Percentiles rank a stretch among this genome's conserved stretches.
Conservation (phyloP, 495 filamentous ascomycete species). For the Pseudomonodictys pantanalensis region DNA sequence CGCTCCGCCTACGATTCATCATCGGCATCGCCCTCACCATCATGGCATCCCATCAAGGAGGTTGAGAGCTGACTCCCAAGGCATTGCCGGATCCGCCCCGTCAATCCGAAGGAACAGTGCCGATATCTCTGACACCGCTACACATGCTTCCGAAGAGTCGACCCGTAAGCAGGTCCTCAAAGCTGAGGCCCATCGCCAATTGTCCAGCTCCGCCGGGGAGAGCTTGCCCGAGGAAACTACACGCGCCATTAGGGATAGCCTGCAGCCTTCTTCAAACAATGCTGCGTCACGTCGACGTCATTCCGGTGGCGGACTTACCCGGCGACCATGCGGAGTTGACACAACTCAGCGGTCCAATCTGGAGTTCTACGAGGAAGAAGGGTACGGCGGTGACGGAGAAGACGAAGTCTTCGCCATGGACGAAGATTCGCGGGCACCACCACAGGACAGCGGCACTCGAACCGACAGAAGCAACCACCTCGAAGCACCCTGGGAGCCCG, state of each 20-base stretch:
- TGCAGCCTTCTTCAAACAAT: slow-evolving; percentile 12
- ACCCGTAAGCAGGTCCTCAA: slow-evolving; percentile 32
- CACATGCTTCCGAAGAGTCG: slow-evolving; percentile 17
- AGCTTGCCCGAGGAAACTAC: not conserved
- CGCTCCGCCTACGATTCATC: slow-evolving; percentile 73
- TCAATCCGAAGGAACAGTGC: slow-evolving; percentile 28
- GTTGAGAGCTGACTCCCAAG: slow-evolving; percentile 18
- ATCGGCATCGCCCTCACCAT: slow-evolving; percentile 60
- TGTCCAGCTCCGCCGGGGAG: not conserved
- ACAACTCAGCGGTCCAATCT: slow-evolving; percentile 63
- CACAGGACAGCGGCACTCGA: not conserved
- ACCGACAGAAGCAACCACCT: not conserved
- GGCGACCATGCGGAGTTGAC: slow-evolving; percentile 63
- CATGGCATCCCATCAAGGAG: slow-evolving; percentile 45
- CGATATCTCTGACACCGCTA: slow-evolving; percentile 17
- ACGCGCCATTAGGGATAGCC: not conserved
- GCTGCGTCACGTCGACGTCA: slow-evolving; percentile 57
- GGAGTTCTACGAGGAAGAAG: slow-evolving; percentile 82
- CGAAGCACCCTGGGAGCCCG: not conserved
- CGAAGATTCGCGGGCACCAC: slow-evolving; percentile 42
- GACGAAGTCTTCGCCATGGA: slow-evolving; percentile 76
- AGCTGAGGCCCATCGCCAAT: slow-evolving; percentile 26
- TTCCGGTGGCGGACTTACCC: slow-evolving; percentile 73
- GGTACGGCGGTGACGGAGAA: slow-evolving; percentile 75
- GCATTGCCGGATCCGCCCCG: slow-evolving; percentile 28